Percentiles rank a stretch among this genome's conserved stretches.
These are phyloP conservation scores for Leccinum laetum DNA, from an alignment of 1,284 basidiomycete genomes.

Conservation along the genomic window DNA sequence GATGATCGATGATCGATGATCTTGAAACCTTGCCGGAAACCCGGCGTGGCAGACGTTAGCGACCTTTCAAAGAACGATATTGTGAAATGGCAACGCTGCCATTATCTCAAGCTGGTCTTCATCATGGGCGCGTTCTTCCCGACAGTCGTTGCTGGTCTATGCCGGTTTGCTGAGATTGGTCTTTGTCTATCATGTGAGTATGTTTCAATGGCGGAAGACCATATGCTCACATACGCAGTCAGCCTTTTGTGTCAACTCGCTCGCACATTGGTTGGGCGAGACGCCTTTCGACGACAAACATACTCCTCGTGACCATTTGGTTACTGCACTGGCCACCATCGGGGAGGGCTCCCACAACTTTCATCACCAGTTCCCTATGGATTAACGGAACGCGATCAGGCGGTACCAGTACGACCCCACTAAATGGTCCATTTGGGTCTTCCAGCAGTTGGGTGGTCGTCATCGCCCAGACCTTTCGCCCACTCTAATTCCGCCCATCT, in stretches of 20 bases:
- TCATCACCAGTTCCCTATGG: conserved; percentile 94
- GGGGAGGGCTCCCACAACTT: conserved; percentile 98
- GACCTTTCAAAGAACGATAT: conserved; percentile 80
- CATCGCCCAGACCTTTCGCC: not conserved
- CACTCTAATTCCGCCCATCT: not conserved
- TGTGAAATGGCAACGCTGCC: conserved; percentile 86
- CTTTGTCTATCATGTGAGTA: conserved; percentile 87
- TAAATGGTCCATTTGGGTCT: conserved; percentile 88
- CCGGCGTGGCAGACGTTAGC: conserved; percentile 86
- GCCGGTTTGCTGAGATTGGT: conserved; percentile 81
- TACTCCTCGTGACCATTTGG: conserved; percentile 85
- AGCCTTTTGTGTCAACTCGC: conserved; percentile 95
- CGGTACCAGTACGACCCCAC: conserved; percentile 92
- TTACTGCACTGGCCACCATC: conserved; percentile 87
- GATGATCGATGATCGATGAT: conserved; percentile 38
- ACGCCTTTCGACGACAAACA: conserved; percentile 95
- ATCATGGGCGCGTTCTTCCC: conserved; percentile 77
- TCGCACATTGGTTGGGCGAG: conserved; percentile 94
- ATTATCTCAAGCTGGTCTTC: conserved; percentile 75
- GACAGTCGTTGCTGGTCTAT: conserved; percentile 76
- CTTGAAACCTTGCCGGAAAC: conserved; percentile 84
- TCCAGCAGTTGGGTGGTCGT: conserved; percentile 52
- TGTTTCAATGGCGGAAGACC: not conserved
- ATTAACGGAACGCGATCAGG: conserved; percentile 91
- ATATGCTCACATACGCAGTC: conserved; percentile 50